phyloP scores from a whole-genome alignment of 2,329 filamentous ascomycete species.

The Phyllosticta capitalensis region DNA sequence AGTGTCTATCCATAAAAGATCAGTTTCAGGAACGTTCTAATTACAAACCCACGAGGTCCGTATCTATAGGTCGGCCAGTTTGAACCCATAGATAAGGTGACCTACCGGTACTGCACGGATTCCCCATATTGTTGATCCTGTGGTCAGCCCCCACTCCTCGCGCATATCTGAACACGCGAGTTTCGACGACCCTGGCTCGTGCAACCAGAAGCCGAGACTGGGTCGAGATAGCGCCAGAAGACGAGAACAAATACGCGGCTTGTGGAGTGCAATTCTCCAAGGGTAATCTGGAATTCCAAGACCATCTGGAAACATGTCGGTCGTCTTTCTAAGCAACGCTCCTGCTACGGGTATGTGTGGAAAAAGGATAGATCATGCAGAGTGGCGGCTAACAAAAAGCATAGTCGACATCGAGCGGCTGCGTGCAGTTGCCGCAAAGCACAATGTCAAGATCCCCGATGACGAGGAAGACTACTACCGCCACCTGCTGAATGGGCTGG shows the following conservation, averaged over 20 bases:
- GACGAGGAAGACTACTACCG: constrained; percentile 17
- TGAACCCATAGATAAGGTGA: background rate
- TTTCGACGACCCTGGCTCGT: background rate
- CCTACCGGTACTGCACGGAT: background rate
- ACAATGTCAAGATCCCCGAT: constrained; percentile 13
- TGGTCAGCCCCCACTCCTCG: constrained; percentile 2
- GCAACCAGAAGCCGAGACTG: background rate
- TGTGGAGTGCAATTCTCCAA: background rate
- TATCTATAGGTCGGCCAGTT: background rate
- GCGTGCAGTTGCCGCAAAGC: constrained; percentile 13
- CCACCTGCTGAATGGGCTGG: constrained; percentile 18
- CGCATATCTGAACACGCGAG: background rate
- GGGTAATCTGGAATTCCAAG: background rate
- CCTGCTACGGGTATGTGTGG: constrained; percentile 13
- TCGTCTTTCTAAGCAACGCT: constrained; percentile 15
- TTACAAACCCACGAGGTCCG: background rate
- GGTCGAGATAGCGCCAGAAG: background rate
- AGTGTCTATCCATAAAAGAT: background rate
- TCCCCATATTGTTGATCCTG: background rate
- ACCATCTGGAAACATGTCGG: constrained; percentile 13
- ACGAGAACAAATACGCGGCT: background rate
- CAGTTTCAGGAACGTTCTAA: background rate
- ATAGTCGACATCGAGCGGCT: constrained; percentile 14
- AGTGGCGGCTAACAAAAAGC: background rate
- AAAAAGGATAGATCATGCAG: background rate